phyloP scores from a whole-genome alignment of 805 yeast genomes.

The Yarrowia sp. region DNA sequence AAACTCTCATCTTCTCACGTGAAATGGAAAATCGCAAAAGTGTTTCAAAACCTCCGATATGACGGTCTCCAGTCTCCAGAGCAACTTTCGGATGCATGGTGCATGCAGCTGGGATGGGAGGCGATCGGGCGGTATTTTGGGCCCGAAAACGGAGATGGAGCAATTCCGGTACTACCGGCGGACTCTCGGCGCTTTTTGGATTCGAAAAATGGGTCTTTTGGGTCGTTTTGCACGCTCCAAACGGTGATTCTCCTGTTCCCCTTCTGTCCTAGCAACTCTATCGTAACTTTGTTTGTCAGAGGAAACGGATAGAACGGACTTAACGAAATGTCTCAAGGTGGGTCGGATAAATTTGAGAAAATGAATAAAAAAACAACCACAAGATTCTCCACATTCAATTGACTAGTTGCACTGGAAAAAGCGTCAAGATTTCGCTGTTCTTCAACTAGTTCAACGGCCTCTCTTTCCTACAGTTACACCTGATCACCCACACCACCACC shows the following conservation, averaged over 20 bases:
- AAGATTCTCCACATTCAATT: not conserved
- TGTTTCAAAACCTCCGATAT: conserved; percentile 3
- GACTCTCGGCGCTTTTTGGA: not conserved
- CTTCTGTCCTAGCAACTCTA: conserved; percentile 21
- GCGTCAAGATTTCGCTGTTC: not conserved
- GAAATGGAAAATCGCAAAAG: not conserved
- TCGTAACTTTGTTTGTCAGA: conserved; percentile 18
- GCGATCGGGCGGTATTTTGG: too few relatives aligned
- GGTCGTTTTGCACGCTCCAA: not conserved
- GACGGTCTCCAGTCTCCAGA: conserved; percentile 15
- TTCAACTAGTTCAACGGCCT: too few relatives aligned
- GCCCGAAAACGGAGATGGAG: too few relatives aligned
- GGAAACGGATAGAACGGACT: too few relatives aligned
- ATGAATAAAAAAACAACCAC: not conserved
- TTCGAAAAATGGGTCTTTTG: not conserved
- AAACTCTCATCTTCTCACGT: not conserved
- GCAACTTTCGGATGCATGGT: conserved; percentile 7
- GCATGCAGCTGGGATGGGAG: not conserved
- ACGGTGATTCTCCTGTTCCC: not conserved
- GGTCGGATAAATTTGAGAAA: not conserved
- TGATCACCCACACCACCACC: not conserved
- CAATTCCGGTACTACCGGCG: not conserved
- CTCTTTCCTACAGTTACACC: not conserved
- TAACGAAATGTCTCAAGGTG: too few relatives aligned
- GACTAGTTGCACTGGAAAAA: not conserved